A percentile compares a stretch with the other conserved stretches of the same genome.
Conservation (phyloP, 805 yeast genomes). For the Pichia rugopelliculosa region DNA sequence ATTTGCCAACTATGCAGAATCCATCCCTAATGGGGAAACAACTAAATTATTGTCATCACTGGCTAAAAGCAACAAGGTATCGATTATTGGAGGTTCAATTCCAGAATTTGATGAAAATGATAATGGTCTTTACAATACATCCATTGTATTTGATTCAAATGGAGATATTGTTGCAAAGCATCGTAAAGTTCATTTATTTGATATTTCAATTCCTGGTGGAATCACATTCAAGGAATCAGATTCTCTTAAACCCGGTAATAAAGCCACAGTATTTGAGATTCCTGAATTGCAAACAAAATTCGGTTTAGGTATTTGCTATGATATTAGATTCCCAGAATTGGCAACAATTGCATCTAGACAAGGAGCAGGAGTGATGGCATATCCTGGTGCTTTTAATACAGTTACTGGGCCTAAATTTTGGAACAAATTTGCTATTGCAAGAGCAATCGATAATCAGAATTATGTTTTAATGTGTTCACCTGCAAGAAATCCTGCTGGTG, state of each 20-base stretch:
- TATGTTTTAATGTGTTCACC: constrained; percentile 81
- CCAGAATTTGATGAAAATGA: constrained; percentile 63
- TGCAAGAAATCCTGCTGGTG: constrained; percentile 57
- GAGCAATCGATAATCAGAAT: constrained; percentile 70
- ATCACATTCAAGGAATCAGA: constrained; percentile 81
- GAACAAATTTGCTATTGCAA: constrained; percentile 64
- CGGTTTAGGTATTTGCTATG: constrained; percentile 85
- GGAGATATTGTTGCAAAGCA: constrained; percentile 84
- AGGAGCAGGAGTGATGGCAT: constrained; percentile 67
- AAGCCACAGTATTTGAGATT: constrained; percentile 69
- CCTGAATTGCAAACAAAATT: constrained; percentile 54
- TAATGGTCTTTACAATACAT: constrained; percentile 60
- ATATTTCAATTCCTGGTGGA: constrained; percentile 85
- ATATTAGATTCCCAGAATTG: constrained; percentile 72
- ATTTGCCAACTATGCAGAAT: constrained; percentile 82
- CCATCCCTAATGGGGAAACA: constrained; percentile 68
- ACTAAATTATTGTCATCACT: constrained; percentile 53
- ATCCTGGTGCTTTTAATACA: constrained; percentile 81
- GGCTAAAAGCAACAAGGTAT: constrained; percentile 59
- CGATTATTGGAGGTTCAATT: constrained; percentile 83
- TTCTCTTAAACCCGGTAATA: constrained; percentile 69
- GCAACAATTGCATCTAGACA: constrained; percentile 63
- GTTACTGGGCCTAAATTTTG: constrained; percentile 81
- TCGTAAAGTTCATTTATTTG: constrained; percentile 86
- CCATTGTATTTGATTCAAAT: constrained; percentile 57